A percentile compares a stretch with the other conserved stretches of the same genome.
Evolutionary conservation across 2,329 filamentous ascomycete species (phyloP).

Genomic region (Pseudogymnoascus sp.): DNA sequence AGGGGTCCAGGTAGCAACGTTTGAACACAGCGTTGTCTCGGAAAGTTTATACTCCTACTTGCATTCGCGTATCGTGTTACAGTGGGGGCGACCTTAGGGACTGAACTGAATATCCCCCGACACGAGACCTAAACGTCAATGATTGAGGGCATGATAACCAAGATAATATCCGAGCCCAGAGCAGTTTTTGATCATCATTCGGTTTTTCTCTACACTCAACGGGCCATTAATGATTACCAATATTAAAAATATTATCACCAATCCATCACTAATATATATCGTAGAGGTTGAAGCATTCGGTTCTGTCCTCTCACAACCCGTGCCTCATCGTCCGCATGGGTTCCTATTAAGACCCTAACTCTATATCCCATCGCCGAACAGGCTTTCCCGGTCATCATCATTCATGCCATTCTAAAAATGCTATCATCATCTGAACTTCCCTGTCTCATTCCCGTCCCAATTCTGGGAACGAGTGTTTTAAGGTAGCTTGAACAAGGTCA

Average conservation of each 20-base stretch:
- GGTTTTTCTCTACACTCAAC: neutral
- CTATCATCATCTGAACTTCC: neutral
- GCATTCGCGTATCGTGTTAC: neutral
- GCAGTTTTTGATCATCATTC: neutral
- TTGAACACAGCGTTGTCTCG: slow-evolving; percentile 2
- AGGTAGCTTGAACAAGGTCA: neutral
- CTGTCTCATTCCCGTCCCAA: neutral
- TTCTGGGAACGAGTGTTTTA: neutral
- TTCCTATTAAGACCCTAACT: neutral
- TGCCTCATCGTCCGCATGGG: neutral
- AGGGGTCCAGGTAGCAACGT: slow-evolving; percentile 2
- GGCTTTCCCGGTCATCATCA: neutral
- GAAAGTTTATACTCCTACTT: slow-evolving; percentile 1
- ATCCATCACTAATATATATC: neutral
- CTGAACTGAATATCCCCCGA: neutral
- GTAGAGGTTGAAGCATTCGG: neutral
- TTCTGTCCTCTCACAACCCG: neutral
- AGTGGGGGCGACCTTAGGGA: neutral
- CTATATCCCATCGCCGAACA: neutral
- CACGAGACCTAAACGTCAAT: neutral
- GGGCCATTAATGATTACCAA: neutral
- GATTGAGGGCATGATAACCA: neutral
- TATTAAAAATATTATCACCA: neutral
- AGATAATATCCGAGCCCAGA: neutral
- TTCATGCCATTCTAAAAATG: neutral